A percentile compares a stretch with the other conserved stretches of the same genome.
Evolutionary conservation across 345 rosid genomes (phyloP).

Genomic region (Euphorbia lathyris): DNA sequence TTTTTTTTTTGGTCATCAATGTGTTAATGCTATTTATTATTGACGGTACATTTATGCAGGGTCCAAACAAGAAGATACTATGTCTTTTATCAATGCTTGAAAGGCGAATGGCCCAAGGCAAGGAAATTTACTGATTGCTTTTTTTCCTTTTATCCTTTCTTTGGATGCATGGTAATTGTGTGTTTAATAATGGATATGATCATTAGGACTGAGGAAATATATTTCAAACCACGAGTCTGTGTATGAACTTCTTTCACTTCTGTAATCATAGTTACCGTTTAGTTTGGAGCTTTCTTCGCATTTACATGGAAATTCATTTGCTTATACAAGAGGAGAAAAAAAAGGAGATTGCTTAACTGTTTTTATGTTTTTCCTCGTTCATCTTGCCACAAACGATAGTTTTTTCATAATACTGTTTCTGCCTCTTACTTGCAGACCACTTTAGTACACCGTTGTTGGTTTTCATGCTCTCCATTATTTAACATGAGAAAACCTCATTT

Average conservation of each 20-base stretch:
- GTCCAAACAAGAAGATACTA: slow-evolving; percentile 65
- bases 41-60: slow-evolving; percentile 31
- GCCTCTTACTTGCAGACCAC: neutral
- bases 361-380: neutral
- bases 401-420: neutral
- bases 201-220: neutral
- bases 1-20: neutral
- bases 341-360: neutral
- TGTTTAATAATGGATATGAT: neutral
- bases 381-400: neutral
- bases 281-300: neutral
- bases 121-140: slow-evolving; percentile 16
- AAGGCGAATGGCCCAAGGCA: slow-evolving; percentile 71
- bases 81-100: slow-evolving; percentile 72
- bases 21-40: slow-evolving; percentile 3
- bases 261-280: neutral
- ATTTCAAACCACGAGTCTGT: neutral
- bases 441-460: neutral
- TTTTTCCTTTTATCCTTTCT: neutral
- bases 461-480: no score
- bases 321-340: no score
- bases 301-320: neutral
- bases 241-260: neutral
- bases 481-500: no score
- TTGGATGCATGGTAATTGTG: neutral